Base-by-base conservation (phyloP, 106 monocot species). In the Ottelia alismoides region DNA sequence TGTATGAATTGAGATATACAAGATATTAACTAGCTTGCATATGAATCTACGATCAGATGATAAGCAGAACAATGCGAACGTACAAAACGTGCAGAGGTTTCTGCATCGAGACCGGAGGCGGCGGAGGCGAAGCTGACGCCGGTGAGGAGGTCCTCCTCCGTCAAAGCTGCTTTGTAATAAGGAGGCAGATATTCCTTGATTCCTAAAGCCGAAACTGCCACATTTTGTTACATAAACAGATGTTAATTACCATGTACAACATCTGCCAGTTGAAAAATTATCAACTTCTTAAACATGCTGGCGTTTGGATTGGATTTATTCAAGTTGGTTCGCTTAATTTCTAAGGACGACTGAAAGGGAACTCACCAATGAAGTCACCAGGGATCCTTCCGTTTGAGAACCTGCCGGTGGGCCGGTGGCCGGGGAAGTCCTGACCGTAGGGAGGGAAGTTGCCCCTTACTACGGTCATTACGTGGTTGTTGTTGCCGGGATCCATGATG, bases 401-500 rank as follows among this genome's bases (percentile, higher is more conserved):
- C 66, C 86, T 71, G n/a, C 86, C 86, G 0, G 80, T 87, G 21
- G 81, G 66, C 12, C 6, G 29, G 30, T 75, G 81, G 19, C 60
- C 67, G 6, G 54, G 44, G 29, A 87, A 87, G 28, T 87, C 77
- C 40, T 29, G 31, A 9, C 86, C 86, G 21, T 81, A 87, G 0
- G 86, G 86, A 0, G 72, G 71, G 71, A 81, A 87, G 54, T 87
- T 63, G 61, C 77, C 63, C 62, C 67, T 87, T 49, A 65, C 29
- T 10, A 55, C 35, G 0, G 81, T 81, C 24, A 3, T 2, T 24
- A 77, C 53, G 21, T 5, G 54, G 51, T 86, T 81, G 57, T 86
- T 81, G 68, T 81, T 81, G 16, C 85, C 85, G 0, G 86, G 71
- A 31, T 86, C 86, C 24, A 87, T 68, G 23, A 74, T 72, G 5